These are phyloP conservation scores for Ambrosia artemisiifolia DNA, from an alignment of 129 eudicot genomes.

Conservation along the genomic window DNA sequence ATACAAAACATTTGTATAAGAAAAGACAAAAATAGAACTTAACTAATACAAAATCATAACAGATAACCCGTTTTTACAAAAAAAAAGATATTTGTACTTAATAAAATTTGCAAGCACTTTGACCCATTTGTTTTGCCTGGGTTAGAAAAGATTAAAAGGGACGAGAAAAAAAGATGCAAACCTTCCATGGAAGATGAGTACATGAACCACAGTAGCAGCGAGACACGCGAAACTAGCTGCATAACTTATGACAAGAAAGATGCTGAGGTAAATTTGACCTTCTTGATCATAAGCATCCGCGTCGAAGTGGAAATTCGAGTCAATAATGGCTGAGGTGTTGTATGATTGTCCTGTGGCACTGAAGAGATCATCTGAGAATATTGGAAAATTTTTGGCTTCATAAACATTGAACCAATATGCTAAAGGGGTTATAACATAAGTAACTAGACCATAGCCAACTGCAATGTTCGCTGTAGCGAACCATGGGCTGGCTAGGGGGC, in stretches of 20 bases:
- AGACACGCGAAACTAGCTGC: slow-evolving; percentile 77
- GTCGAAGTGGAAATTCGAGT: slow-evolving; percentile 59
- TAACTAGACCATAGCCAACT: slow-evolving; percentile 43
- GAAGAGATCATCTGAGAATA: slow-evolving; percentile 65
- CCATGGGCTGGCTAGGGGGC: slow-evolving; percentile 82
- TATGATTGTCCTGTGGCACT: slow-evolving; percentile 50
- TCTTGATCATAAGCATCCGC: slow-evolving; percentile 53
- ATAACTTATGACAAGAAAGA: slow-evolving; percentile 53
- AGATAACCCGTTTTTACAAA: too few relatives aligned
- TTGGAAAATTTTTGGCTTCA: slow-evolving; percentile 60
- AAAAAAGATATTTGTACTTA: neutral
- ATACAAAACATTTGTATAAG: too few relatives aligned
- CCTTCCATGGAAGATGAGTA: slow-evolving; percentile 71
- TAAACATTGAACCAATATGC: slow-evolving; percentile 54
- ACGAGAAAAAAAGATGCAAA: slow-evolving; percentile 11
- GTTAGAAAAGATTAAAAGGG: neutral
- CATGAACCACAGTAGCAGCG: slow-evolving; percentile 64
- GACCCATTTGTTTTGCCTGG: neutral
- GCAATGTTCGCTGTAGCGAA: slow-evolving; percentile 68
- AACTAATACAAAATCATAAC: too few relatives aligned
- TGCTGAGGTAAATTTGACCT: slow-evolving; percentile 62
- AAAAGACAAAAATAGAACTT: too few relatives aligned
- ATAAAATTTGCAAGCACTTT: too few relatives aligned
- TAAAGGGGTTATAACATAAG: slow-evolving; percentile 54
- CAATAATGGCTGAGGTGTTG: slow-evolving; percentile 56